A percentile compares a stretch with the other conserved stretches of the same genome.
Evolutionary conservation across 2,329 filamentous ascomycete genomes (phyloP).

Genomic region (Boeremia exigua): DNA sequence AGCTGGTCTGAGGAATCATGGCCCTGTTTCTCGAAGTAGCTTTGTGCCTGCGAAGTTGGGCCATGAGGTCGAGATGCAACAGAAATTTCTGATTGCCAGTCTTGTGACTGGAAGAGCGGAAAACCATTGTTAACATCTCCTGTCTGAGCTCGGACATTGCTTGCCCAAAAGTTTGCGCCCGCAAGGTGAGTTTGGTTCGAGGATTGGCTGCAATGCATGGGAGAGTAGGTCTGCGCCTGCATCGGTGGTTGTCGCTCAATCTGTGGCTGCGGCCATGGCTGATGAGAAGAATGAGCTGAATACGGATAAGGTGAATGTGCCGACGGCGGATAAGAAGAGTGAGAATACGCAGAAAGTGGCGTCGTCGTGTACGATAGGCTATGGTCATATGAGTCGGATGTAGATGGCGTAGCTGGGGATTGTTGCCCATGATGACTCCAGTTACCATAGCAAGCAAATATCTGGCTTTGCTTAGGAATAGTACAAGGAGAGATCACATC

Average conservation of each 20-base stretch:
- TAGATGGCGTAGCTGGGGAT: not conserved
- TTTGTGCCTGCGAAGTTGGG: not conserved
- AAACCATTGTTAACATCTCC: not conserved
- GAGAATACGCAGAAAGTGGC: not conserved
- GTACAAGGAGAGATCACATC: constrained; percentile 3
- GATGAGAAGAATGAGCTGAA: not conserved
- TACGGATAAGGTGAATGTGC: not conserved
- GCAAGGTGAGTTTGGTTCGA: too few relatives aligned
- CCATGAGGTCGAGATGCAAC: too few relatives aligned
- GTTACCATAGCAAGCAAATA: not conserved
- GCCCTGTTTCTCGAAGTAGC: not conserved
- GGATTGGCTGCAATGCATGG: not conserved
- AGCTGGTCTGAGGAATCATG: not conserved
- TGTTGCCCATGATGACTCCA: not conserved
- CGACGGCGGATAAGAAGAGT: not conserved
- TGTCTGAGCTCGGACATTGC: not conserved
- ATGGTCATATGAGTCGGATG: not conserved
- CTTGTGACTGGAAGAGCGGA: not conserved
- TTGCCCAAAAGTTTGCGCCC: not conserved
- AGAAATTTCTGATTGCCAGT: not conserved
- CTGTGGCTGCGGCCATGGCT: not conserved
- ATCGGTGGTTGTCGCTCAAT: not conserved
- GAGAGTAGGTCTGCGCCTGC: not conserved
- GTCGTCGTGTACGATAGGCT: not conserved
- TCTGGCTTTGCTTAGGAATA: not conserved